These are phyloP conservation scores for Pugionium dolabratum DNA, from an alignment of 345 rosid species.

Conservation along the genomic window DNA sequence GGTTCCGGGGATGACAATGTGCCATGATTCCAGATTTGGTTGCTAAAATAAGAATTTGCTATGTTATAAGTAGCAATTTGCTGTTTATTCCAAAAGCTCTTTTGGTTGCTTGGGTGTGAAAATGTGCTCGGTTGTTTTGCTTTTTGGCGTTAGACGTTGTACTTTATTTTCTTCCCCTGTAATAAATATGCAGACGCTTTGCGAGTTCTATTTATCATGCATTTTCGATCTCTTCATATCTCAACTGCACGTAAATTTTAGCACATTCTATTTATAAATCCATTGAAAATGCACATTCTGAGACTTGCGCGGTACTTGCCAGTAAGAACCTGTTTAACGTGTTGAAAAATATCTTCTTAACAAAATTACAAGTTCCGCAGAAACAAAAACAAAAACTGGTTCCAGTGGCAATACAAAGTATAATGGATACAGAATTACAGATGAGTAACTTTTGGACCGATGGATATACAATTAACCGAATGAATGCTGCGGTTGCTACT, in stretches of 20 bases:
- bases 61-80: not conserved
- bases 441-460: conserved; percentile 10
- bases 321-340: not conserved
- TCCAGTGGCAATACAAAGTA: conserved; percentile 23
- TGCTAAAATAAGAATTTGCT: not conserved
- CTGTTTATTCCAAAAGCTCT: conserved; percentile 7
- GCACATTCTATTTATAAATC: not conserved
- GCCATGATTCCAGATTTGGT: conserved; percentile 10
- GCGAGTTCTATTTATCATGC: conserved; percentile 12
- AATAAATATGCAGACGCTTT: conserved; percentile 2
- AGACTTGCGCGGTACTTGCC: not conserved
- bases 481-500: conserved; percentile 17
- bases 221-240: not conserved
- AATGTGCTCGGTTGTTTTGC: conserved; percentile 10
- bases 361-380: conserved; percentile 19
- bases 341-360: conserved; percentile 10
- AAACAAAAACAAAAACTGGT: not conserved
- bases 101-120: conserved; percentile 22
- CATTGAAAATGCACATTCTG: not conserved
- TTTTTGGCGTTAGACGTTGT: not conserved
- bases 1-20: conserved; percentile 50
- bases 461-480: conserved; percentile 32
- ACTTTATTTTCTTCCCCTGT: not conserved
- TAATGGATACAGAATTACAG: conserved; percentile 28
- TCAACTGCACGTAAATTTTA: not conserved